Percentiles rank a stretch among this genome's conserved stretches.
Conservation (phyloP, 2,329 filamentous ascomycete genomes). For the Colletotrichum orchidophilum region DNA sequence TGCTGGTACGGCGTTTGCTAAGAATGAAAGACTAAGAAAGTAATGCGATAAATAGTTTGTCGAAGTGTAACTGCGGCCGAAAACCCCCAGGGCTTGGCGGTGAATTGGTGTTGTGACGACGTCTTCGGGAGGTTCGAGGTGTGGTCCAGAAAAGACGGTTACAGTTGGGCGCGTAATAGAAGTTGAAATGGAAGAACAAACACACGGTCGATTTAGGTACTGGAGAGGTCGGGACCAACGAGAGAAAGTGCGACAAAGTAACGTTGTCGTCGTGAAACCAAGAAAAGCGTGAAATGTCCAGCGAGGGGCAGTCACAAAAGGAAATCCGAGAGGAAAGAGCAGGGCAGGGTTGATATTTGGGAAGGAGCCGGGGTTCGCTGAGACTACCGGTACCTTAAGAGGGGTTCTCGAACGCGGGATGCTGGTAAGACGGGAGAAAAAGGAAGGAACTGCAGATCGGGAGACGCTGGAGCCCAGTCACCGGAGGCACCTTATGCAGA, state of each 20-base stretch:
- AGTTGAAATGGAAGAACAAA: not conserved
- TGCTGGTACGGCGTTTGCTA: slow-evolving; percentile 10
- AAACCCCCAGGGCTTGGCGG: not conserved
- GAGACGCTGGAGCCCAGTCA: not conserved
- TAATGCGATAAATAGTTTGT: not conserved
- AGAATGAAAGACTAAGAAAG: not conserved
- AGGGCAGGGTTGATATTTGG: not conserved
- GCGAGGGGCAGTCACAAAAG: slow-evolving; percentile 12
- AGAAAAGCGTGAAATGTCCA: not conserved
- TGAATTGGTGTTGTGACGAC: slow-evolving; percentile 1
- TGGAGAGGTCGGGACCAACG: not conserved
- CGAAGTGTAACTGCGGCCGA: not conserved
- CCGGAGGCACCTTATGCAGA: not conserved
- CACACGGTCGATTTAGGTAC: slow-evolving; percentile 19
- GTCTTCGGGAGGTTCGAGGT: not conserved
- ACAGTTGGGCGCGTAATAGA: not conserved
- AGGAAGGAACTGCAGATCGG: slow-evolving; percentile 11
- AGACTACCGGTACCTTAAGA: too few relatives aligned
- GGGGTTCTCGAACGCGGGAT: slow-evolving; percentile 15
- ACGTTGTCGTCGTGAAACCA: slow-evolving; percentile 19
- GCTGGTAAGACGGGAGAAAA: not conserved
- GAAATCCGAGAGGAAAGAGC: not conserved
- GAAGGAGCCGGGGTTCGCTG: not conserved
- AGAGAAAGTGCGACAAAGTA: slow-evolving; percentile 11
- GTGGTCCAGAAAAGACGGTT: not conserved